Conservation (phyloP, 1,284 basidiomycete species). For the Papiliotrema flavescens region DNA sequence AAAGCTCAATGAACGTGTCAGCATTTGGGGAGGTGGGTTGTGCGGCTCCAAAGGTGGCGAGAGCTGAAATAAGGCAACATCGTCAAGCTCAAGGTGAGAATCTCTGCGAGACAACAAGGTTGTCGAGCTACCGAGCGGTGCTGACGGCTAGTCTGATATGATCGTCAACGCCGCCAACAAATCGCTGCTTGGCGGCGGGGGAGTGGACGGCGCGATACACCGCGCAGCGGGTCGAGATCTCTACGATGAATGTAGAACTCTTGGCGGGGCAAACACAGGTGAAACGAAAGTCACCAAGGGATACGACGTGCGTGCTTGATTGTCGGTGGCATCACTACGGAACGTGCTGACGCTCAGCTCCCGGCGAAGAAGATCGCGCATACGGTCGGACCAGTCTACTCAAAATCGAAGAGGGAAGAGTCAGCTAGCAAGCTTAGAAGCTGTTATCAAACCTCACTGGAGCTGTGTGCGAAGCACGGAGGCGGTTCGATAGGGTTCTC, state of each 20-base stretch:
- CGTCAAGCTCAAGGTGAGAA: constrained; percentile 38
- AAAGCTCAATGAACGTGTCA: constrained; percentile 27
- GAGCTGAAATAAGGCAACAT: constrained; percentile 36
- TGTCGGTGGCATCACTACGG: neutral
- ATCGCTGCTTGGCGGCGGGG: constrained; percentile 64
- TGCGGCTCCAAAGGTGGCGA: neutral
- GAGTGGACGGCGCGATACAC: constrained; percentile 57
- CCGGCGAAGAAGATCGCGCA: constrained; percentile 74
- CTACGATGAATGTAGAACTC: constrained; percentile 62
- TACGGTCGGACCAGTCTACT: constrained; percentile 83
- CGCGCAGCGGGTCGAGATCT: constrained; percentile 72
- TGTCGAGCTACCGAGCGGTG: neutral
- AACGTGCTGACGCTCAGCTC: constrained; percentile 18
- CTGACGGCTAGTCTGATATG: constrained; percentile 56
- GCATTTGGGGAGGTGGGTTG: constrained; percentile 37
- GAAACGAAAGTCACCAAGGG: constrained; percentile 53
- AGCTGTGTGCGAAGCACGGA: constrained; percentile 60
- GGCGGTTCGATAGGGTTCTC: constrained; percentile 62
- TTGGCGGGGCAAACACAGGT: constrained; percentile 77
- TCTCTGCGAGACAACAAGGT: neutral
- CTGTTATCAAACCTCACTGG: constrained; percentile 68
- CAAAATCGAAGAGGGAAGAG: constrained; percentile 43
- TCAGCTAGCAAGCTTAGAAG: constrained; percentile 60
- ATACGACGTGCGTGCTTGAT: constrained; percentile 34
- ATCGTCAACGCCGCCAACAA: constrained; percentile 87